A percentile compares a stretch with the other conserved stretches of the same genome.
phyloP scores from a whole-genome alignment of 176 grass and related monocot species.

The Secale cereale region DNA sequence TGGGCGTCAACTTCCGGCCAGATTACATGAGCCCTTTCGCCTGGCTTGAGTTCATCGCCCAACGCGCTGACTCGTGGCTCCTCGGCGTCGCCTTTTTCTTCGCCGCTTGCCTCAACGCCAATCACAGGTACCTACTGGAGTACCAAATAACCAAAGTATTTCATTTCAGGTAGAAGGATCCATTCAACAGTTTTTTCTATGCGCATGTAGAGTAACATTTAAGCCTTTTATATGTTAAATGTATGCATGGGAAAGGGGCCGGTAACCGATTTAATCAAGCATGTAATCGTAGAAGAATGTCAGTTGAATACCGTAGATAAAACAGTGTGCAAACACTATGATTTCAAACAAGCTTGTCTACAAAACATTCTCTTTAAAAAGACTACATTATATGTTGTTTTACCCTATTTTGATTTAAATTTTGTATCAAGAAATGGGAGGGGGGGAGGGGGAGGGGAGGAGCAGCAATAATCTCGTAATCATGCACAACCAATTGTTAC shows the following conservation, averaged over 20 bases:
- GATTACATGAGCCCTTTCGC: constrained; percentile 29
- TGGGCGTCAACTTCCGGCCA: constrained; percentile 26
- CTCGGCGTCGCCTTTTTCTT: constrained; percentile 28
- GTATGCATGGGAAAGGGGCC: too few species aligned
- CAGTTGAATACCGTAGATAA: not conserved
- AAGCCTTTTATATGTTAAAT: too few species aligned
- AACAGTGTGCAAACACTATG: not conserved
- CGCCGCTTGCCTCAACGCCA: constrained; percentile 20
- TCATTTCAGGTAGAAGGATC: not conserved
- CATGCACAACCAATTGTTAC: not conserved
- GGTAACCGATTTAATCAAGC: not conserved
- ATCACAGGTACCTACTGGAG: not conserved
- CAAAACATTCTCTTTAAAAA: not conserved
- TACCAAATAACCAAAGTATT: not conserved
- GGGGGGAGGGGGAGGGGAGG: not conserved
- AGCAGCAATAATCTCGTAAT: not conserved
- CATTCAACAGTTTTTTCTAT: not conserved
- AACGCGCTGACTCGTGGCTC: constrained; percentile 41
- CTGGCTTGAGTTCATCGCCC: constrained; percentile 30
- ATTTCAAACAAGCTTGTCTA: not conserved
- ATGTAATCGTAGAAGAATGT: not conserved
- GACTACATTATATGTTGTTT: not conserved
- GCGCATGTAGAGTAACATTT: too few species aligned
- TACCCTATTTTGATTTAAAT: not conserved
- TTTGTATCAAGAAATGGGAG: not conserved